Evolutionary conservation across 1,284 basidiomycete species (phyloP).

Genomic region (Cutaneotrichosporon cutaneum): DNA sequence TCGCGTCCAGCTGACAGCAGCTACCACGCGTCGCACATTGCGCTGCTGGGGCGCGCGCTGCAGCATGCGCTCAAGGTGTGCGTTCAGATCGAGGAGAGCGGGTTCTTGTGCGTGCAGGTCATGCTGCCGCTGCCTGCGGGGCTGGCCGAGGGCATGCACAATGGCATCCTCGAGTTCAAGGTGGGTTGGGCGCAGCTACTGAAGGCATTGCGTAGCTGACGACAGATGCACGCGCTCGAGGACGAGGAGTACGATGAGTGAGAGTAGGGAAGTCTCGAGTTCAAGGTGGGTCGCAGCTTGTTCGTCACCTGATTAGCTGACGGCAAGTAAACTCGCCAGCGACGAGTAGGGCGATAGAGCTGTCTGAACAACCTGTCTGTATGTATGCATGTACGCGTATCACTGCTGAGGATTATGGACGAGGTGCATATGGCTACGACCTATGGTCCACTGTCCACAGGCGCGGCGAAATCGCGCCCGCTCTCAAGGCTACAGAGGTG

Average conservation of each 20-base stretch:
- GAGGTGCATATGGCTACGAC: neutral
- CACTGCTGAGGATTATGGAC: neutral
- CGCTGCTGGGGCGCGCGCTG: constrained; percentile 67
- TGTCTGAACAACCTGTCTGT: neutral
- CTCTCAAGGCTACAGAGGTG: neutral
- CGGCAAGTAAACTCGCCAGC: no score
- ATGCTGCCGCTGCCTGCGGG: constrained; percentile 63
- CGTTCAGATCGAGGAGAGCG: constrained; percentile 73
- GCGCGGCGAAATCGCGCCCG: neutral
- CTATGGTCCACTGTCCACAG: neutral
- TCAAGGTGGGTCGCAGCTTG: neutral
- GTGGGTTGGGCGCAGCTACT: constrained; percentile 55
- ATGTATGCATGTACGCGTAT: neutral
- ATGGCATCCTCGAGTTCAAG: constrained; percentile 77
- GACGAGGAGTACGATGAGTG: constrained; percentile 23
- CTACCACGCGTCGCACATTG: constrained; percentile 74
- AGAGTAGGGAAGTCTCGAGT: neutral
- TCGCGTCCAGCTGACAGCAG: constrained; percentile 52
- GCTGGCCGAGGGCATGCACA: constrained; percentile 55
- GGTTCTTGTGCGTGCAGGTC: constrained; percentile 79
- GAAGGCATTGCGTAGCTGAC: neutral
- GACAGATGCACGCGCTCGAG: constrained; percentile 46
- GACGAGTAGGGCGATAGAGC: no score
- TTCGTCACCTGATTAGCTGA: neutral
- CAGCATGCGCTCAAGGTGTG: constrained; percentile 80